A percentile compares a stretch with the other conserved stretches of the same genome.
phyloP scores from a whole-genome alignment of 768 basidiomycete species.

The Leccinum imitatum region DNA sequence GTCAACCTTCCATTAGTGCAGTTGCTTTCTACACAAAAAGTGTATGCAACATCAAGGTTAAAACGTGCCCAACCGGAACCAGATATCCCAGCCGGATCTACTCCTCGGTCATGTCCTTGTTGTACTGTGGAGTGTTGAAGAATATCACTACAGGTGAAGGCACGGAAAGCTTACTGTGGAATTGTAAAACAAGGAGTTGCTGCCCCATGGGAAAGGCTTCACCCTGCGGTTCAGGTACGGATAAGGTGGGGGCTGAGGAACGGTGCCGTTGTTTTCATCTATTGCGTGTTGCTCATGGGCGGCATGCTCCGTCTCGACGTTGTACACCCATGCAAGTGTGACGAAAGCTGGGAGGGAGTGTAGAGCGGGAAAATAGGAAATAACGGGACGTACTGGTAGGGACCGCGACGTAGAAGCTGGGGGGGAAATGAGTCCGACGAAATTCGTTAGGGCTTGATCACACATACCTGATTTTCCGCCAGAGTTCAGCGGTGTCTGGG shows the following conservation, averaged over 20 bases:
- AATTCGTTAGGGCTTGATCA: not conserved
- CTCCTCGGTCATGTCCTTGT: slow-evolving; percentile 58
- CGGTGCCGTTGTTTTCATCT: slow-evolving; percentile 67
- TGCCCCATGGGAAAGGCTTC: slow-evolving; percentile 87
- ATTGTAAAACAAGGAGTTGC: slow-evolving; percentile 83
- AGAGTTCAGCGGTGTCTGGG: slow-evolving; percentile 72
- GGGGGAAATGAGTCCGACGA: slow-evolving; percentile 7
- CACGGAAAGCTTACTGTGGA: slow-evolving; percentile 49
- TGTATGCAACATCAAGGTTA: not conserved
- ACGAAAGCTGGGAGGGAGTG: slow-evolving; percentile 18
- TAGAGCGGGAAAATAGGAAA: slow-evolving; percentile 12
- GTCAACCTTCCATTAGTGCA: not conserved
- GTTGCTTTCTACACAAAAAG: not conserved
- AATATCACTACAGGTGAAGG: not conserved
- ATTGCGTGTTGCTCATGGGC: slow-evolving; percentile 71
- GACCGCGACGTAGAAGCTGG: slow-evolving; percentile 70
- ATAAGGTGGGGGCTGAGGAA: slow-evolving; percentile 70
- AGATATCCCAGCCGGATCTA: slow-evolving; percentile 8
- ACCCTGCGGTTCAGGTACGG: slow-evolving; percentile 73
- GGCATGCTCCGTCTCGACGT: slow-evolving; percentile 61
- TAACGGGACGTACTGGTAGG: slow-evolving; percentile 63
- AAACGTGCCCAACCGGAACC: not conserved
- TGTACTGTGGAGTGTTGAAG: slow-evolving; percentile 41
- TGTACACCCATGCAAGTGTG: slow-evolving; percentile 45
- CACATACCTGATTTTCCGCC: slow-evolving; percentile 82